phyloP scores from a whole-genome alignment of 2,329 filamentous ascomycete genomes.

The Scedosporium apiospermum region DNA sequence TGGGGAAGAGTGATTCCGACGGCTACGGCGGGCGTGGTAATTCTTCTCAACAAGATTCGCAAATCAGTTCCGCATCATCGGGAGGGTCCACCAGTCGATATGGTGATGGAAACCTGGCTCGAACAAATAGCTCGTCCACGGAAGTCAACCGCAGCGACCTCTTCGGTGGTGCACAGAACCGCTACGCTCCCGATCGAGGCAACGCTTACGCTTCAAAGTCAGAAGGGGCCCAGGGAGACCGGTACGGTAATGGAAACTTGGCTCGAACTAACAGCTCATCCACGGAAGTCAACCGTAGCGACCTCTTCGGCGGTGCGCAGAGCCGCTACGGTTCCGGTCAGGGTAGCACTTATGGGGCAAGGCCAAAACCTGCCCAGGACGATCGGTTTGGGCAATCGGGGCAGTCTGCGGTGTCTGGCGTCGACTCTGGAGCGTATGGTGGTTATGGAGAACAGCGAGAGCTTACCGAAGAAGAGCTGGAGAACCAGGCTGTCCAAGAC shows the following conservation, averaged over 20 bases:
- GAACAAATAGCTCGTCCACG: not conserved
- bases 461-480: conserved; percentile 72
- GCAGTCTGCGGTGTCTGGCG: not conserved
- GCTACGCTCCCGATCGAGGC: conserved; percentile 31
- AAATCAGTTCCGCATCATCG: not conserved
- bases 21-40: not conserved
- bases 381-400: not conserved
- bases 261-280: not conserved
- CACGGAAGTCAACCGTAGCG: conserved; percentile 44
- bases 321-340: conserved; percentile 35
- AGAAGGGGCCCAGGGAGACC: not conserved
- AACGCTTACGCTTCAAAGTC: not conserved
- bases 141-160: conserved; percentile 51
- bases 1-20: conserved; percentile 32
- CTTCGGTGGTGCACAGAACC: conserved; percentile 46
- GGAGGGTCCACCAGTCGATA: not conserved
- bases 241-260: not conserved
- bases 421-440: conserved; percentile 25
- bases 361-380: not conserved
- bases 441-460: conserved; percentile 62
- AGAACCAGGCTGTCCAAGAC: conserved; percentile 60
- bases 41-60: not conserved
- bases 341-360: not conserved
- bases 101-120: not conserved
- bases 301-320: conserved; percentile 50